These are phyloP conservation scores for Pterulicium gracile DNA, from an alignment of 1,284 basidiomycete genomes.

Conservation along the genomic window DNA sequence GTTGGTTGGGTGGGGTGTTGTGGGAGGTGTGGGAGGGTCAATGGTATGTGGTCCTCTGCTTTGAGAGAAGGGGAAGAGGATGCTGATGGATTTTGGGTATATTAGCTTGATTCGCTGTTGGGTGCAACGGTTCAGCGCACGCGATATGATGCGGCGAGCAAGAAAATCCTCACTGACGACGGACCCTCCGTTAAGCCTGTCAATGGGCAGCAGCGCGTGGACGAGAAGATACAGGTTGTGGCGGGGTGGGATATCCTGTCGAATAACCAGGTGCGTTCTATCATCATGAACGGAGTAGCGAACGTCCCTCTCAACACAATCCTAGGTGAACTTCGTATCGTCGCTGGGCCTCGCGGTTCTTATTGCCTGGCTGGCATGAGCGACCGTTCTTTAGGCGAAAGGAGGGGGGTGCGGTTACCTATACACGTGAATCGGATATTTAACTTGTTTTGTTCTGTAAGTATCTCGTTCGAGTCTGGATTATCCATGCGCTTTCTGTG, in stretches of 20 bases:
- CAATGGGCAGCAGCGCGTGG: conserved; percentile 10
- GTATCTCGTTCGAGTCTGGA: too few relatives aligned
- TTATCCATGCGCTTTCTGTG: too few relatives aligned
- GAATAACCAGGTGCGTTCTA: conserved; percentile 65
- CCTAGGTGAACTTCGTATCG: conserved; percentile 1
- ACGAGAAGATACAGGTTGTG: conserved; percentile 38
- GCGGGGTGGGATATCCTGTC: conserved; percentile 66
- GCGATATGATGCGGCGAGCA: conserved; percentile 54
- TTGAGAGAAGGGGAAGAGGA: not conserved
- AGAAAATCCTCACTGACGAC: conserved; percentile 60
- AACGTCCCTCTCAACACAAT: not conserved
- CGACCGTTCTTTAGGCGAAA: too few relatives aligned
- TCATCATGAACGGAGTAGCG: not conserved
- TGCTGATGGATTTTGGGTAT: conserved; percentile 3
- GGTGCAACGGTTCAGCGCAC: conserved; percentile 86
- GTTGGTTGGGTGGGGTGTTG: conserved; percentile 46
- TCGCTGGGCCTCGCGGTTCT: not conserved
- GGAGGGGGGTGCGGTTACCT: too few relatives aligned
- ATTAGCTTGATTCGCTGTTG: conserved; percentile 74
- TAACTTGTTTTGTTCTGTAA: too few relatives aligned
- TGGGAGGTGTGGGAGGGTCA: conserved; percentile 67
- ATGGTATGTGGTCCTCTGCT: conserved; percentile 34
- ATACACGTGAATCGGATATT: too few relatives aligned
- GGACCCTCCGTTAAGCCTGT: too few relatives aligned
- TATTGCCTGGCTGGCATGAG: not conserved